Base-by-base conservation (phyloP, 176 grass and related monocot species). In the Tillandsia fasciculata region DNA sequence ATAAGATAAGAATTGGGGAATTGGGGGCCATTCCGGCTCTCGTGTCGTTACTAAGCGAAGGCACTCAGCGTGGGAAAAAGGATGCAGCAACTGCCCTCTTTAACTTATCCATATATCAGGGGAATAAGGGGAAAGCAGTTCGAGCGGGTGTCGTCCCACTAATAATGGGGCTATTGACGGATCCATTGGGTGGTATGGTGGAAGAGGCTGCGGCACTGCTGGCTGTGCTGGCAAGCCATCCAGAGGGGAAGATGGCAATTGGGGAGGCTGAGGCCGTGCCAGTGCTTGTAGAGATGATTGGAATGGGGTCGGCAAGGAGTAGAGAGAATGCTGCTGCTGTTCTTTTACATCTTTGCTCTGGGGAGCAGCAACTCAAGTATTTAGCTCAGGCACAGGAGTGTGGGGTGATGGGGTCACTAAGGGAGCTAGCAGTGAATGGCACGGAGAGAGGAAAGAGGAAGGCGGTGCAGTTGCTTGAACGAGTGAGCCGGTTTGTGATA, bases 81-180 rank as follows among this genome's bases (percentile, higher is more conserved):
- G 95, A 99, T 26, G 90, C 95, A 59, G 95, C 95, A 51, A 86
- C 95, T 47, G 90, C 95, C 12, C 87, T 99, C 7, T 99, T 99
- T 77, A 94, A 94, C 71, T 33, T 99, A 52, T 99, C 90, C 81
- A 99, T 99, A 74, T 94, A 86, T 76, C 95, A 93, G 75, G 90
- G 90, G 54, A 99, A 99, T 68, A 99, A 90, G 71, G 90, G 82
- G 0, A 84, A 79, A 69, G 95, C 90, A 0, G 84, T 99, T 64
- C 84, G 90, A 53, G 87, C 90, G 63, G 90, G 90, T 51, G 84
- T 93, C 64, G 82, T 94, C 23, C 95, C 90, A 0, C 83, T 87
- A 70, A 84, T 99, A 72, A 99, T 99, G 82, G 80, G 84, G 69
- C 82, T 99, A 10, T 72, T 94, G 73, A 80, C 75, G 2, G 79